phyloP scores from a whole-genome alignment of 148 eudicot species.

The Dianthus caryophyllus region DNA sequence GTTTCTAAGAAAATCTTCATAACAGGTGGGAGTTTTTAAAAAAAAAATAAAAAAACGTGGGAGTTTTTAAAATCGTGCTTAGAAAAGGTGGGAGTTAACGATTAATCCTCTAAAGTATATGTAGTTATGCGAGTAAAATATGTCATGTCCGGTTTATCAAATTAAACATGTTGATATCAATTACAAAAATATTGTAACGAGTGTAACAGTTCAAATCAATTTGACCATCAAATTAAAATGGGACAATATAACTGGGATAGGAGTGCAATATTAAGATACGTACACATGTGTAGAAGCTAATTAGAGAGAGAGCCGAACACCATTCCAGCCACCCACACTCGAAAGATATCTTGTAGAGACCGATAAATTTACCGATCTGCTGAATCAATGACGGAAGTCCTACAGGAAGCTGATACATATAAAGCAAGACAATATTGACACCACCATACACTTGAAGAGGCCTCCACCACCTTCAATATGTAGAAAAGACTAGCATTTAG shows the following conservation, averaged over 20 bases:
- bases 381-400: slow-evolving; percentile 36
- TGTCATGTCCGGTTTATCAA: no score
- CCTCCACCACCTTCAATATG: slow-evolving; percentile 85
- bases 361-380: slow-evolving; percentile 48
- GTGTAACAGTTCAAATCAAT: no score
- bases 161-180: no score
- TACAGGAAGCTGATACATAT: slow-evolving; percentile 81
- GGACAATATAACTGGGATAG: no score
- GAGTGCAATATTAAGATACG: slow-evolving; percentile 12
- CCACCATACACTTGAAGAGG: slow-evolving; percentile 75
- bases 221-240: no score
- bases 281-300: slow-evolving; percentile 77
- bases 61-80: no score
- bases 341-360: slow-evolving; percentile 70
- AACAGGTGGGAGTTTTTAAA: no score
- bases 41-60: no score
- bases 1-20: no score
- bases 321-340: slow-evolving; percentile 69
- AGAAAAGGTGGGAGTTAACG: no score
- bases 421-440: slow-evolving; percentile 59
- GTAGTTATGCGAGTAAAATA: no score
- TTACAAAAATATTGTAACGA: no score
- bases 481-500: slow-evolving; percentile 1
- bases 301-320: slow-evolving; percentile 64
- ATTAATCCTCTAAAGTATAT: neutral